A percentile compares a stretch with the other conserved stretches of the same genome.
Evolutionary conservation across 106 monocot species (phyloP).

Genomic region (Platanthera guangdongensis): DNA sequence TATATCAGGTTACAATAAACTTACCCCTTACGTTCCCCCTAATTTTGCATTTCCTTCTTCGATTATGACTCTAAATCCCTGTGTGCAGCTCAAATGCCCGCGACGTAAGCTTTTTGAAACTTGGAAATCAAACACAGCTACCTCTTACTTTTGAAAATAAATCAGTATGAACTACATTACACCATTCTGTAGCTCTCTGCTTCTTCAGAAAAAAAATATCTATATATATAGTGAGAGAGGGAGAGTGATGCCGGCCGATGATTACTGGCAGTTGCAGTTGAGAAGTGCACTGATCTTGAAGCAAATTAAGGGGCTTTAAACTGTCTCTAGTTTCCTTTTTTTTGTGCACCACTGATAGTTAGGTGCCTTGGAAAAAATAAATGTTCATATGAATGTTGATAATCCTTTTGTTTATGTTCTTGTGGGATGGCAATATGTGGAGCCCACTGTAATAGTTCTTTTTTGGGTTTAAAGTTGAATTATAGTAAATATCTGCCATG

Average conservation of each 20-base stretch:
- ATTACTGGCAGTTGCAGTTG: no score
- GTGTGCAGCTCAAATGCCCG: not conserved
- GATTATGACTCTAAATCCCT: not conserved
- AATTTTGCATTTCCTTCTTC: not conserved
- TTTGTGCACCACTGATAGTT: no score
- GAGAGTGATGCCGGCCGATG: no score
- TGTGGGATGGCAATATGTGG: not conserved
- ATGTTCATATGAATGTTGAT: not conserved
- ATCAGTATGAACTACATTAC: not conserved
- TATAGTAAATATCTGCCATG: not conserved
- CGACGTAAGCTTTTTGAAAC: not conserved
- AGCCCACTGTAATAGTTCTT: not conserved
- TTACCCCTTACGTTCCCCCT: not conserved
- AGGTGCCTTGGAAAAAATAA: not conserved
- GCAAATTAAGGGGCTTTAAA: no score
- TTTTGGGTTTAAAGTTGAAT: not conserved
- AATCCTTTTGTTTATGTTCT: not conserved
- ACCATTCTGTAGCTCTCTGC: not conserved
- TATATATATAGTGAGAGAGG: no score
- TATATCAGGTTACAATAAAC: constrained; percentile 48
- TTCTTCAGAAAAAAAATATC: not conserved
- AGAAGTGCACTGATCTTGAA: no score
- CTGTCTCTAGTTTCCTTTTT: no score
- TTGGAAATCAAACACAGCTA: not conserved
- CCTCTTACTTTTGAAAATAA: not conserved